These are phyloP conservation scores for Candida cerambycidarum DNA, from an alignment of 805 yeast species.

Conservation along the genomic window DNA sequence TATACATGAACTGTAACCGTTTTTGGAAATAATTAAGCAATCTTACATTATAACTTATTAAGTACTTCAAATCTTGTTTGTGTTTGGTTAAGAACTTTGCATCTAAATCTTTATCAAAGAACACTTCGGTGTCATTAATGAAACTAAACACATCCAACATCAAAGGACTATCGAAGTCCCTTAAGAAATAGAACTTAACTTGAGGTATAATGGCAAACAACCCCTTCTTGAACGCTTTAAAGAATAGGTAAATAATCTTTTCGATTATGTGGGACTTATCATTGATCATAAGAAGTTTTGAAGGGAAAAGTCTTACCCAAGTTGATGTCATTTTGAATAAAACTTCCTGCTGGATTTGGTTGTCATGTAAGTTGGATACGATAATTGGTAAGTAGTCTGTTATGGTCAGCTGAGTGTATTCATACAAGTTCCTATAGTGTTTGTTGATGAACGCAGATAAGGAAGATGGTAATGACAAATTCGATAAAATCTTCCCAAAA, in stretches of 20 bases:
- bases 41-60: slow-evolving; percentile 32
- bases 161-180: slow-evolving; percentile 43
- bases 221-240: slow-evolving; percentile 32
- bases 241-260: slow-evolving; percentile 31
- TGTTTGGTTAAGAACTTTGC: slow-evolving; percentile 16
- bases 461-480: background rate
- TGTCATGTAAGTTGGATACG: slow-evolving; percentile 21
- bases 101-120: slow-evolving; percentile 19
- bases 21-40: slow-evolving; percentile 28
- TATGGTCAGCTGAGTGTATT: slow-evolving; percentile 25
- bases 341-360: slow-evolving; percentile 31
- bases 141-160: slow-evolving; percentile 35
- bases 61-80: slow-evolving; percentile 19
- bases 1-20: slow-evolving; percentile 30
- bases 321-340: slow-evolving; percentile 33
- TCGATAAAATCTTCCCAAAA: slow-evolving; percentile 21
- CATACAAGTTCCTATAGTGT: slow-evolving; percentile 23
- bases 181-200: slow-evolving; percentile 36
- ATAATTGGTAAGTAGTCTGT: slow-evolving; percentile 28
- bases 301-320: slow-evolving; percentile 38
- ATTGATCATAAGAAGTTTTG: slow-evolving; percentile 24
- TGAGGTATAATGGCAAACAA: slow-evolving; percentile 39
- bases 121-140: slow-evolving; percentile 25
- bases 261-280: slow-evolving; percentile 29
- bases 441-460: slow-evolving; percentile 12